Evolutionary conservation across 192 early-diverging fungal species (phyloP), one percentile per base, ranked within the genome.

Genomic region (Coemansia sp.): DNA sequence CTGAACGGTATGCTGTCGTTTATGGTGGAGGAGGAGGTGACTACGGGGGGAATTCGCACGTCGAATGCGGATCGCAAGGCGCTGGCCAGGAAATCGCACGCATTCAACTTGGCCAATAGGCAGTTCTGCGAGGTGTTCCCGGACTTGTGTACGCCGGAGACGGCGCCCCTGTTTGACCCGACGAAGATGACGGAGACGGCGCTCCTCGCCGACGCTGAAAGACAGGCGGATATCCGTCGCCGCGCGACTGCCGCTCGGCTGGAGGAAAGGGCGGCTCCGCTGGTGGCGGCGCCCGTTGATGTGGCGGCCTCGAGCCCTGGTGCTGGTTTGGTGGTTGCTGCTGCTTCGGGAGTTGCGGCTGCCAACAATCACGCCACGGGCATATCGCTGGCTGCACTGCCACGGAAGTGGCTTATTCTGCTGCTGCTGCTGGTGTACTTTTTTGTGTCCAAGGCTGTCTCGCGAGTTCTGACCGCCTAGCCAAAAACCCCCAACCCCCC

Each of bases 1-100:
- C 79, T 99, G 39, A 98, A 90, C 53, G 97, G 97, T 11, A 78
- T 98, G 61, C 80, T 99, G 41, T 93, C 91, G 52, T 99, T 99
- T 73, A 99, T 99, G 97, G 91, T 95, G 45, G 85, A 88, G 55
- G 95, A 99, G 58, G 95, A 97, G 65, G 88, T 88, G 16, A 98
- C 95, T 6, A 96, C 97, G 8, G 97, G 97, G 39, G 92, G 92
- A 61, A 92, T 99, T 50, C 88, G 85, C 25, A 92, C 93, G 13
- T 88, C 93, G 2, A 67, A 83, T 45, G 78, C 85, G 16, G 95
- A 97, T 70, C 93, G 94, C 73, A 86, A 84, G 45, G 65, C 87
- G 39, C 85, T 92, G 55, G 93, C 97, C 3, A 75, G 78, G 41
- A 88, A 89, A 62, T 94, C 92, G 26, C 90, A 93, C 70, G 76